Base-by-base conservation (phyloP, 2,329 filamentous ascomycete species). In the Xylaria multiplex region DNA sequence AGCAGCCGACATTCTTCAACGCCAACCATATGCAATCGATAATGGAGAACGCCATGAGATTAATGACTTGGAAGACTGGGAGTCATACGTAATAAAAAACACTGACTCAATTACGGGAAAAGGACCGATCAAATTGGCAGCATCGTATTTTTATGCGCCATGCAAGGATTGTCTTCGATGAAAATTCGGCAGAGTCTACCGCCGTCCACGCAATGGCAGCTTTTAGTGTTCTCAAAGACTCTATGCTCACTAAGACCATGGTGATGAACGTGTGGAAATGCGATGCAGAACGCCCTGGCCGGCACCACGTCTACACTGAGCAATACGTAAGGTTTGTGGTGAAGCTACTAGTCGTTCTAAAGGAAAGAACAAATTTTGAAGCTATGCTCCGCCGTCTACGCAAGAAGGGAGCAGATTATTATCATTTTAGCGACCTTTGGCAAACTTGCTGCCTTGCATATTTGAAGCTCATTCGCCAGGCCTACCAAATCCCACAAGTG, bases 191-290 rank as follows among this genome's bases (percentile, higher is more conserved):
- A 74, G 77, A 86, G 32, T 70, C 73, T 11, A 66, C 64, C 14
- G 68, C 85, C 14, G 87, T 86, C 37, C 90, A 91, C 24, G 94
- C 93, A 71, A 87, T 90, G 74, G 92, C 95, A 61, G 87, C 96
- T 14, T 94, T 93, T 56, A 85, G 88, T 59, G 91, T 97, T 48
- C 90, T 97, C 60, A 80, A 85, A 52, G 86, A 89, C 65, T 86
- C 83, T 67, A 89, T 89, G 86, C 95, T 97, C 71, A 97, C 94
- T 45, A 97, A 97, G 80, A 97, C 93, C 0, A 97, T 97, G 90
- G 90, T 92, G 1, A 90, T 97, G 77, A 95, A 96, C 75, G 93
- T 97, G 3, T 97, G 94, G 94, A 95, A 94, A 72, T 96, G 94
- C 43, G 94, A 97, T 70, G 89, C 92, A 53, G 94, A 97, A 73